Base-by-base conservation (phyloP, 2,329 filamentous ascomycete species). In the Ustilaginoidea virens region DNA sequence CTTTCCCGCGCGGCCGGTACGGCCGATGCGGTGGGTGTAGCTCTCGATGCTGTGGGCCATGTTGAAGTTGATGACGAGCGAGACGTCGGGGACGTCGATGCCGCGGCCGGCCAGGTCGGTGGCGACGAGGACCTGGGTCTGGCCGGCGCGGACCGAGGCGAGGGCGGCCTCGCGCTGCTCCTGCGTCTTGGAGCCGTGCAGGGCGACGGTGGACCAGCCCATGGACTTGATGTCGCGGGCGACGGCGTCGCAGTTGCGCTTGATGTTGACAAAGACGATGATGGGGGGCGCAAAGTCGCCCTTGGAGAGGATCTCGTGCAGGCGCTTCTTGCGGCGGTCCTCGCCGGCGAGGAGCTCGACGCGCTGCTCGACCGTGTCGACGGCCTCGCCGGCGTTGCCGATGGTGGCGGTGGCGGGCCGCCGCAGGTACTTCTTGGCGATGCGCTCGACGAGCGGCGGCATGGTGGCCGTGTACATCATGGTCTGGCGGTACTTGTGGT, bases 381-480 rank as follows among this genome's bases (percentile, higher is more conserved):
- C 90, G 5, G 90, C 90, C 60, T 98, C 87, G 44, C 90, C 90
- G 1, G 76, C 73, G 45, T 92, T 93, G 38, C 90, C 90, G 38
- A 98, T 96, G 0, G 80, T 93, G 22, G 94, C 85, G 28, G 86
- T 90, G 13, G 90, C 90, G 0, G 90, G 90, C 9, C 90, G 74
- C 1, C 87, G 80, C 11, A 96, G 72, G 48, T 98, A 98, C 50
- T 93, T 93, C 44, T 86, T 79, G n/a, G 90, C 90, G 38, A 98
- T 96, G 37, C 81, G 80, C 51, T 98, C 90, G 11, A 98, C 81
- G 0, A 80, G 73, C 0, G 80, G 60, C 2, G 90, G 86, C 90
- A 98, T 98, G 17, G 90, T 98, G 30, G 90, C 90, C 39, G 90
- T 96, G 71, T 96, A 98, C 90, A 98, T 98, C 90, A 98, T 98